Base-by-base conservation (phyloP, 1,284 basidiomycete species). In the Boletus nobilissimus region DNA sequence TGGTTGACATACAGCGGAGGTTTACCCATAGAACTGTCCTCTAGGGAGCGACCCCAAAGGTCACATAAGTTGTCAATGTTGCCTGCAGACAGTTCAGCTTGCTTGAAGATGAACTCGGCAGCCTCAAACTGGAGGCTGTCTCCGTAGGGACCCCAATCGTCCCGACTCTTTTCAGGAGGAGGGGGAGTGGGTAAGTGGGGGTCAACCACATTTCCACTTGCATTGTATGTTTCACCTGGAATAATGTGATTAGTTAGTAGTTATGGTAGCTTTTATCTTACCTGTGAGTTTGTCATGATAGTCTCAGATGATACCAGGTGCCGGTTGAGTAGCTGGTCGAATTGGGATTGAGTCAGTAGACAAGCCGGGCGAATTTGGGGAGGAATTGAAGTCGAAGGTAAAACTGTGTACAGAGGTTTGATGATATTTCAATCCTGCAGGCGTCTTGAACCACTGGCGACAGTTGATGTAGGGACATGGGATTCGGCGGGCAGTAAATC, bases 1-100 rank as follows among this genome's bases (percentile, higher is more conserved):
- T 78, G 76, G 51, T 72, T 24, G 32, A 34, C 48, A 34, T 72
- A 80, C 26, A 72, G 78, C 11, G 69, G 63, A 7, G 7, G 24
- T 14, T 13, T n/a, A 38, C 40, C 70, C 29, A 39, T 34, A 19
- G 39, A 34, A 32, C 9, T 22, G 32, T 54, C 9, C 26, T 7
- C 29, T 16, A 73, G 46, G 29, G 69, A 75, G 38, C 5, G 32
- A 38, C 43, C n/a, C 65, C 70, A 75, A 39, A 77, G 73, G 32
- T 68, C 38, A 26, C 57, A 72, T 5, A 77, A 65, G 5, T 39
- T 10, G 26, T 75, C 73, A 5, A 68, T 72, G 7, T 72, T 72
- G 19, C 70, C 46, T 13, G 40, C 68, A 8, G 29, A 74, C 24
- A 54, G 11, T n/a, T 54, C 51, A n/a, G 51, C 51, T 29, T 54